Base-by-base conservation (phyloP, 106 monocot species). In the Phalaenopsis equestris region DNA sequence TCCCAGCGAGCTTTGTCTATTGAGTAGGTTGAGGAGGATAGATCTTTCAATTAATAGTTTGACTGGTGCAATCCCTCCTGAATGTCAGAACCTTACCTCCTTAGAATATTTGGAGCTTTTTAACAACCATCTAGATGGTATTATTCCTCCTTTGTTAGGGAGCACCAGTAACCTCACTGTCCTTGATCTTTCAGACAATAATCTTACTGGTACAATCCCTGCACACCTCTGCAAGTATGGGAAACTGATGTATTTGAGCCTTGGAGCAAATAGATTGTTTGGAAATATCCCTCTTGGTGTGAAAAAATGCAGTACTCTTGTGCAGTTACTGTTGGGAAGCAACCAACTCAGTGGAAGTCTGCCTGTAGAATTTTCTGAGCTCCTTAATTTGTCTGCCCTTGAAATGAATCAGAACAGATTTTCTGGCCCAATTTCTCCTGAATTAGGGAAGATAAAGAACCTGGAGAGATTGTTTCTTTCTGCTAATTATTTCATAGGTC, bases 1-100 rank as follows among this genome's bases (percentile, higher is more conserved):
- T 38, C 94, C 94, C 8, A 82, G 42, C 6, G 91, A 94, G 82
- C 85, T 94, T 12, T 85, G 88, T 72, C 79, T 58, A 43, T 82
- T 94, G 77, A 86, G 72, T 48, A 46, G 52, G 45, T 56, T 94
- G 10, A 72, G 78, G 77, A 91, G 46, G 73, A 86, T 94, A 55
- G 94, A 94, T 76, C 77, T 94, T 24, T 94, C 94, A 0, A 90
- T 91, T 42, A 94, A 94, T 77, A 90, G 90, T 56, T 72, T 94
- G 23, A 90, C 88, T 24, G 91, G 94, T 38, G 70, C 48, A 24
- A 90, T 94, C 47, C 94, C 94, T 14, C 10, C 81, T 16, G 88
- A 86, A 79, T 87, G 91, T 73, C 88, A 91, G 75, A 87, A 91
- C 55, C 87, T 89, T n/a, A 56, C 83, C 23, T 82, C 87, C 23